Conservation (phyloP, 306 rosid species). For the Heteromeles arbutifolia region DNA sequence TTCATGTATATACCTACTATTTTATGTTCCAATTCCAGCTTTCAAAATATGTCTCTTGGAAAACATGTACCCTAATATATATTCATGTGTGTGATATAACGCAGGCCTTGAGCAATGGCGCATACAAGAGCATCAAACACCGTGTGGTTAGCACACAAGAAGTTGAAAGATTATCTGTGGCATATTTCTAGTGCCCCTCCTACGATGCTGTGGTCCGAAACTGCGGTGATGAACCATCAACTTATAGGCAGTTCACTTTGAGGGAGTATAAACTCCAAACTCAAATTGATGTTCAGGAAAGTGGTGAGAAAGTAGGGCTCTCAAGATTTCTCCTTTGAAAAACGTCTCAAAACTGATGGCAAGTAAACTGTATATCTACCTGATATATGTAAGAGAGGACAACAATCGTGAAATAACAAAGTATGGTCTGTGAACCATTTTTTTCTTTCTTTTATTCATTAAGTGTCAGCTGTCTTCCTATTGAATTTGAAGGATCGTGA, state of each 20-base stretch:
- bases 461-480: no score
- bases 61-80: background rate
- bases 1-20: no score
- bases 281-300: constrained; percentile 45
- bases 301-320: constrained; percentile 72
- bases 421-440: no score
- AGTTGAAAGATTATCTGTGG: constrained; percentile 57
- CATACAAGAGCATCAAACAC: constrained; percentile 59
- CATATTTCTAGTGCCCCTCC: constrained; percentile 63
- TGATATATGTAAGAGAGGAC: no score
- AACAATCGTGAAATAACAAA: no score
- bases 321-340: constrained; percentile 42
- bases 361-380: background rate
- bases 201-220: constrained; percentile 41
- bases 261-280: constrained; percentile 42
- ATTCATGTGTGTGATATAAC: background rate
- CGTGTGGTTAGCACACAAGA: constrained; percentile 36
- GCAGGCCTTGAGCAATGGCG: constrained; percentile 73
- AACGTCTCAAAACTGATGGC: background rate
- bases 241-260: constrained; percentile 52
- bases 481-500: no score
- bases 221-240: constrained; percentile 10
- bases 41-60: no score
- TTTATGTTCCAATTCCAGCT: no score
- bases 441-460: no score